phyloP scores from a whole-genome alignment of 2,329 filamentous ascomycete species.

The Penicillium freii region DNA sequence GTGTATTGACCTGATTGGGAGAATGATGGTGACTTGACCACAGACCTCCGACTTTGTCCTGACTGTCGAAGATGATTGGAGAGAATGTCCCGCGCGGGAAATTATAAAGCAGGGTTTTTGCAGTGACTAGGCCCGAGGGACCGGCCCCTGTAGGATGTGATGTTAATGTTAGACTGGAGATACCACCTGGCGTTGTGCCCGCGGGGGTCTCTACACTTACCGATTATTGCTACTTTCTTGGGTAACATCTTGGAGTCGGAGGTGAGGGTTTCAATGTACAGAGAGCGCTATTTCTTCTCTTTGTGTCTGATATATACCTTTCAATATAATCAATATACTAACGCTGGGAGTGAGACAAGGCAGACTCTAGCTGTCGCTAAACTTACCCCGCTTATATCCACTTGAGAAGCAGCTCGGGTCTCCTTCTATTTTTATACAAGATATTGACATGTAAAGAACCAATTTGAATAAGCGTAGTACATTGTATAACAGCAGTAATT shows the following conservation, averaged over 20 bases:
- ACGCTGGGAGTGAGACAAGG: neutral
- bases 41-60: constrained; percentile 68
- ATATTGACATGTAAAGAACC: neutral
- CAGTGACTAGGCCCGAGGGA: constrained; percentile 66
- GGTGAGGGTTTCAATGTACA: neutral
- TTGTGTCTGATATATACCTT: neutral
- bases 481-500: neutral
- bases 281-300: neutral
- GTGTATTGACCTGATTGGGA: neutral
- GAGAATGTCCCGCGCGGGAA: constrained; percentile 55
- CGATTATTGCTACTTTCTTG: constrained; percentile 55
- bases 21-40: constrained; percentile 57
- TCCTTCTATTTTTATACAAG: constrained; percentile 1
- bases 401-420: neutral
- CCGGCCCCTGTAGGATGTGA: constrained; percentile 56
- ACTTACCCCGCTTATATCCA: constrained; percentile 9
- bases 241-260: constrained; percentile 15
- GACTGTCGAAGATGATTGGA: constrained; percentile 69
- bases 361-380: neutral
- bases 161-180: constrained; percentile 3
- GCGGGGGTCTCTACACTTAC: constrained; percentile 29
- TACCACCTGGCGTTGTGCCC: neutral
- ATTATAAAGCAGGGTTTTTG: constrained; percentile 69
- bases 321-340: too few species aligned
- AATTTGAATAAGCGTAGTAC: neutral